Base-by-base conservation (phyloP, 331 rosid species). In the Quercus lobata region DNA sequence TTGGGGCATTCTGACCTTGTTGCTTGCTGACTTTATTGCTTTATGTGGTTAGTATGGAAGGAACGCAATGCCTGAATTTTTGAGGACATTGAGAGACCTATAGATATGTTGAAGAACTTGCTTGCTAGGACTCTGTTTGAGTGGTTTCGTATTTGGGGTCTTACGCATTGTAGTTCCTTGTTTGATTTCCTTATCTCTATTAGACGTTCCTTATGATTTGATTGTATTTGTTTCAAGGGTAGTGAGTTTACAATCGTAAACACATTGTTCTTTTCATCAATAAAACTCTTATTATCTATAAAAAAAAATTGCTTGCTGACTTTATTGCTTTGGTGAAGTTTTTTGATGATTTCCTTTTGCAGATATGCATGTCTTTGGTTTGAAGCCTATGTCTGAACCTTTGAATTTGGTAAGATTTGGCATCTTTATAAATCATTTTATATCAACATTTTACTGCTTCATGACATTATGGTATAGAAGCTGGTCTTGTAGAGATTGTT, bases 301-400 rank as follows among this genome's bases (percentile, higher is more conserved):
- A 27, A 27, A 27, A 25, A 25, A 25, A 25, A 27, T 76, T 69
- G 61, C 73, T 62, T 72, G 16, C 41, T 30, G 62, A 55, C 73
- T 55, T 24, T 46, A 27, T 19, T n/a, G 2, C 75, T 25, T 72
- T 27, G 53, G 5, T 44, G n/a, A 73, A 30, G 57, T 57, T 77
- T 69, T 80, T 80, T 84, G 65, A 70, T 44, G 65, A 74, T 71
- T 80, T 83, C 72, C 57, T 79, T 65, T 75, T 74, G 82, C 94
- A 96, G 99, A 96, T 84, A 96, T 96, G 99, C 91, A 90, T 84
- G 88, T 96, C 68, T 96, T 85, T 87, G 99, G 97, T 75, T 88
- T 89, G 88, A 91, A 86, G 83, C 99, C 99, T 35, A 96, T 91
- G 99, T 70, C 81, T 49, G 99, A 96, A 89, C 87, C 92, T 73